Percentiles rank a stretch among this genome's conserved stretches.
These are phyloP conservation scores for Camellia granthamiana DNA, from an alignment of 148 eudicot genomes.

Conservation along the genomic window DNA sequence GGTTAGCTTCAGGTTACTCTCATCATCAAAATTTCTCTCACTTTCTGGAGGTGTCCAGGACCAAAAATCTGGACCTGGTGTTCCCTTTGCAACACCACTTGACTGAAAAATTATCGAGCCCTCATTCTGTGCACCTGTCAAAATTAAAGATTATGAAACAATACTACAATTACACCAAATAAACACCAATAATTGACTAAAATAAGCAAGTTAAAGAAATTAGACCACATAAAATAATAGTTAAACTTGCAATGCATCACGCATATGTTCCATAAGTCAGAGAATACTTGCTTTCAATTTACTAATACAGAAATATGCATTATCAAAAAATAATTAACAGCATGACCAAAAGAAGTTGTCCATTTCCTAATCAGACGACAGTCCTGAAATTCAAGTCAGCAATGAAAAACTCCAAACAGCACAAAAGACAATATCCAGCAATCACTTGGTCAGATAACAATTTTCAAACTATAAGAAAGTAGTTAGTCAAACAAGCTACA, in stretches of 20 bases:
- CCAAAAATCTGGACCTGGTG: constrained; percentile 94
- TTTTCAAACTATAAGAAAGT: no score
- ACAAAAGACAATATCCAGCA: no score
- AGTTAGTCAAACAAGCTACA: no score
- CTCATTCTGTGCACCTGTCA: constrained; percentile 26
- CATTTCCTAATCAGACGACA: neutral
- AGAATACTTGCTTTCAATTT: neutral
- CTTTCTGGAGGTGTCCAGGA: constrained; percentile 76
- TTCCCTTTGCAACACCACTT: constrained; percentile 27
- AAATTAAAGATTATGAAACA: constrained; percentile 5
- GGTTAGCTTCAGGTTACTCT: constrained; percentile 24
- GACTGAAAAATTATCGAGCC: constrained; percentile 25
- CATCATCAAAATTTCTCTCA: constrained; percentile 22
- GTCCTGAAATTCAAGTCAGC: neutral
- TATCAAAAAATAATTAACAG: neutral
- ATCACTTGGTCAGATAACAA: no score
- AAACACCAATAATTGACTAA: neutral
- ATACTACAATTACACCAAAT: neutral
- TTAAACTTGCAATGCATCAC: neutral
- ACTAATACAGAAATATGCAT: neutral
- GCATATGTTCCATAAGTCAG: neutral
- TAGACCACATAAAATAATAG: neutral
- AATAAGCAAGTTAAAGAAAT: neutral
- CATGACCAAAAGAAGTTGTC: neutral
- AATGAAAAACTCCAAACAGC: neutral